A percentile compares a stretch with the other conserved stretches of the same genome.
Conservation (phyloP, 768 basidiomycete genomes). For the Lactifluus hygrophoroides region DNA sequence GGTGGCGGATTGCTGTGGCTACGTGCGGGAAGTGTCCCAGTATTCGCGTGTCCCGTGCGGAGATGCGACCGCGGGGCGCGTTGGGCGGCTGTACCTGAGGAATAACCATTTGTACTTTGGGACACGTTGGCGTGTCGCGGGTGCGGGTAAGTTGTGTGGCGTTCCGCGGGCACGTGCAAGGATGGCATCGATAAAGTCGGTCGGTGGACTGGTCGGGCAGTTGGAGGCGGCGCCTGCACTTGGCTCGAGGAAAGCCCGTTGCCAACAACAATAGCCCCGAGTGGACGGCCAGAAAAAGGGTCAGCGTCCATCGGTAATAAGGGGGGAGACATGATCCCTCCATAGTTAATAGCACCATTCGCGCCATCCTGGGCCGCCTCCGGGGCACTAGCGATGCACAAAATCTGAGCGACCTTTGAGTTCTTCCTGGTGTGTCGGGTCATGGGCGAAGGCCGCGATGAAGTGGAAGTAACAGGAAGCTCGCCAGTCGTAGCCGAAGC, state of each 20-base stretch:
- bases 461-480: background rate
- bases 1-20: constrained; percentile 2
- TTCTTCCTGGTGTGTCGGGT: constrained; percentile 1
- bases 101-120: background rate
- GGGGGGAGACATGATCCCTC: constrained; percentile 4
- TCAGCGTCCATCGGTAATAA: constrained; percentile 9
- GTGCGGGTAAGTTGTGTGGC: background rate
- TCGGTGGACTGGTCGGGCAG: background rate
- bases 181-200: constrained; percentile 1
- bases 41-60: background rate
- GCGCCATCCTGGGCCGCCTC: background rate
- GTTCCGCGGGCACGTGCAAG: background rate
- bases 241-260: background rate
- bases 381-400: background rate
- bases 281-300: background rate
- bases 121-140: background rate
- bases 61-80: background rate
- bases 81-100: background rate
- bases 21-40: background rate
- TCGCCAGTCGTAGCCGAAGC: background rate
- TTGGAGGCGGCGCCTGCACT: background rate
- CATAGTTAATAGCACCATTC: background rate
- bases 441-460: background rate
- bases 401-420: constrained; percentile 1
- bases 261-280: background rate